Percentiles rank a stretch among this genome's conserved stretches.
Conservation (phyloP, 257 asterid genomes). For the Nemophila menziesii region DNA sequence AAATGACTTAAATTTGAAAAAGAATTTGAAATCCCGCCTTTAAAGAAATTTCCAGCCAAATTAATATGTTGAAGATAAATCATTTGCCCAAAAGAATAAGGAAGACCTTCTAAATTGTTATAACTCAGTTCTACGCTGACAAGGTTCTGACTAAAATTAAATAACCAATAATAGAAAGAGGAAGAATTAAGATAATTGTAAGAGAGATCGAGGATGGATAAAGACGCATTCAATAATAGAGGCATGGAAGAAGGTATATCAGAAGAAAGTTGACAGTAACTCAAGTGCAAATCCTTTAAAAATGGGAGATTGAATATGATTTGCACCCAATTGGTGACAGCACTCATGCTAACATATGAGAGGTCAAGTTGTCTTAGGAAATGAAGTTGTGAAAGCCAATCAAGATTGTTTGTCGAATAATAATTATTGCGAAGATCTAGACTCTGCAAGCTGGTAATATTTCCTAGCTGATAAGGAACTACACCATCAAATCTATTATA, state of each 20-base stretch:
- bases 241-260: too few relatives aligned
- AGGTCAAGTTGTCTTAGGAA: slow-evolving; percentile 6
- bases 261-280: too few relatives aligned
- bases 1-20: slow-evolving; percentile 8
- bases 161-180: slow-evolving; percentile 12
- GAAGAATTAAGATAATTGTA: neutral
- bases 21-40: slow-evolving; percentile 20
- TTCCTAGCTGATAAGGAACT: neutral
- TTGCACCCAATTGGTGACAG: slow-evolving; percentile 7
- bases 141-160: slow-evolving; percentile 10
- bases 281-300: slow-evolving; percentile 7
- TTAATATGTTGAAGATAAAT: slow-evolving; percentile 6
- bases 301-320: slow-evolving; percentile 9
- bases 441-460: neutral
- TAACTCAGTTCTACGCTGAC: slow-evolving; percentile 6
- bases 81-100: slow-evolving; percentile 15
- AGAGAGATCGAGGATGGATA: slow-evolving; percentile 4
- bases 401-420: neutral
- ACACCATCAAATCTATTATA: too few relatives aligned
- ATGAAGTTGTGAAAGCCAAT: slow-evolving; percentile 9
- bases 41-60: slow-evolving; percentile 6
- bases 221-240: too few relatives aligned
- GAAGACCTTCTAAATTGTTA: slow-evolving; percentile 21
- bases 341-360: slow-evolving; percentile 1
- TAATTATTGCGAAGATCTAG: slow-evolving; percentile 8